Conservation (phyloP, 179 eudicot species). For the Nepenthes alata region DNA sequence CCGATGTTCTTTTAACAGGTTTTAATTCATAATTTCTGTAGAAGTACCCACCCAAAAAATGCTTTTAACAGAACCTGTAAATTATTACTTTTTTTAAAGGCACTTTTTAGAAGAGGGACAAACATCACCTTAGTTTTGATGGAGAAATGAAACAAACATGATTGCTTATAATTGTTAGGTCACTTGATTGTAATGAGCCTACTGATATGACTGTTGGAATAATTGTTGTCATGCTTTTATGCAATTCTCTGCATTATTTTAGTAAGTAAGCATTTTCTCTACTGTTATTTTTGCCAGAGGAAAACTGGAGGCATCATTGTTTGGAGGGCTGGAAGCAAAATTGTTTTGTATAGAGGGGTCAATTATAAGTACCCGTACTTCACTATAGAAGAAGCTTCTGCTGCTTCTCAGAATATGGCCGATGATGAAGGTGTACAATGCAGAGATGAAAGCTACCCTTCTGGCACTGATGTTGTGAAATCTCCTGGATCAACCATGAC, state of each 20-base stretch:
- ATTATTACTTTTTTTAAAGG: too few species aligned
- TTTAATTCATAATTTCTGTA: too few species aligned
- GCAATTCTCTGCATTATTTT: not conserved
- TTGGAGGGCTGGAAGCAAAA: conserved; percentile 93
- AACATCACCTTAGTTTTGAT: too few species aligned
- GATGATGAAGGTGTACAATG: conserved; percentile 14
- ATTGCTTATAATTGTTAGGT: too few species aligned
- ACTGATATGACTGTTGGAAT: too few species aligned
- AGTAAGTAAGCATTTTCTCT: conserved; percentile 9
- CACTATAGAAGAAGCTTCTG: conserved; percentile 28
- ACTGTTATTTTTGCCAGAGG: conserved; percentile 35
- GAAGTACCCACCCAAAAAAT: too few species aligned
- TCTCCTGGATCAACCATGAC: conserved; percentile 18
- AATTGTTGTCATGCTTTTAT: too few species aligned
- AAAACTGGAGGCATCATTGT: conserved; percentile 95
- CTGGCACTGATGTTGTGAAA: conserved; percentile 16
- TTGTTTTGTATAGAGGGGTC: conserved; percentile 73
- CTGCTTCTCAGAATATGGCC: conserved; percentile 10
- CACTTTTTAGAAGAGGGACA: too few species aligned
- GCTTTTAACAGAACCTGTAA: too few species aligned
- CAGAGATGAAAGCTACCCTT: conserved; percentile 18
- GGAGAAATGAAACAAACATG: too few species aligned
- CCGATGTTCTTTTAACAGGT: too few species aligned
- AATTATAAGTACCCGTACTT: conserved; percentile 88
- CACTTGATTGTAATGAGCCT: too few species aligned